A percentile compares a stretch with the other conserved stretches of the same genome.
Evolutionary conservation across 2,329 filamentous ascomycete genomes (phyloP).

Genomic region (Dothiorella sarmentorum): DNA sequence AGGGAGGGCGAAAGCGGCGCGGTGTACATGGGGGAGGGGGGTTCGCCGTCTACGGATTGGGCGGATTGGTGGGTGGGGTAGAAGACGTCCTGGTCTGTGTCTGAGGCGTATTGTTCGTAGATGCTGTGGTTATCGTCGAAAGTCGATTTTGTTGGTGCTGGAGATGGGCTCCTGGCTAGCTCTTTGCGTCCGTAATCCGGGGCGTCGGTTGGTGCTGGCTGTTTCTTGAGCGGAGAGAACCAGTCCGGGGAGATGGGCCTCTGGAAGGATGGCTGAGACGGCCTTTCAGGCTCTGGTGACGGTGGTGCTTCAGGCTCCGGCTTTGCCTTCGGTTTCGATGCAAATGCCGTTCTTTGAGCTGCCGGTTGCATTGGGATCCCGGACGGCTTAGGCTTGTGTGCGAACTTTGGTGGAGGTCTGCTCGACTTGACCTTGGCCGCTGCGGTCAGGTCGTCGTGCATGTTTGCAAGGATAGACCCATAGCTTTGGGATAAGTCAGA

Average conservation of each 20-base stretch:
- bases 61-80: not conserved
- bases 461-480: constrained; percentile 4
- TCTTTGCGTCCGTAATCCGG: not conserved
- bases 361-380: not conserved
- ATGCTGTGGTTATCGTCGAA: not conserved
- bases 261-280: not conserved
- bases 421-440: not conserved
- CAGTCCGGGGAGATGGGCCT: constrained; percentile 10
- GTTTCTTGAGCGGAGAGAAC: constrained; percentile 7
- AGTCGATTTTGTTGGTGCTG: not conserved
- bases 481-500: constrained; percentile 1
- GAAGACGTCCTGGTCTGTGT: constrained; percentile 18
- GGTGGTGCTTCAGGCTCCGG: not conserved
- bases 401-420: not conserved
- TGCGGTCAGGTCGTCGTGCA: not conserved
- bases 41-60: not conserved
- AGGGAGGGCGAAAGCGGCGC: not conserved
- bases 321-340: not conserved
- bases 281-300: not conserved
- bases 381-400: not conserved
- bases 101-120: constrained; percentile 21
- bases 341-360: not conserved
- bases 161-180: not conserved
- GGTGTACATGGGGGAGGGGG: not conserved
- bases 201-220: not conserved